phyloP scores from a whole-genome alignment of 495 filamentous ascomycete species.

The Trichoderma reesei region DNA sequence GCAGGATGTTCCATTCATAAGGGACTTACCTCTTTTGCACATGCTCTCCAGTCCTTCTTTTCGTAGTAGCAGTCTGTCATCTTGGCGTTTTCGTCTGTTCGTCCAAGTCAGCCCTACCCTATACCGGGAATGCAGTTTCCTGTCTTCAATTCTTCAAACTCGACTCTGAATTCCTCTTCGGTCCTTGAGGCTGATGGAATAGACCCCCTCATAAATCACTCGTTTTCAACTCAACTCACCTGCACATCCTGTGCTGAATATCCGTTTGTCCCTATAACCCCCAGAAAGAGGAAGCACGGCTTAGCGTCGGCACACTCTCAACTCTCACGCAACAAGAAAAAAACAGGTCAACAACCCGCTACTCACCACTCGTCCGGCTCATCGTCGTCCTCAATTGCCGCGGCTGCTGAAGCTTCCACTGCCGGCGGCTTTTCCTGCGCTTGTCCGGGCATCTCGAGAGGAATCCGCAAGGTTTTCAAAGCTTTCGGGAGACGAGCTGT shows the following conservation, averaged over 20 bases:
- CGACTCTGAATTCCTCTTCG: no score
- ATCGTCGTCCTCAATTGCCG: constrained; percentile 51
- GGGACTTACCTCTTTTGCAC: constrained; percentile 83
- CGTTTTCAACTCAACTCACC: constrained; percentile 39
- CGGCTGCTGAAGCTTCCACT: neutral
- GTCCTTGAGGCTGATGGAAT: neutral
- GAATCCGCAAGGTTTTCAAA: neutral
- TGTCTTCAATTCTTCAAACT: no score
- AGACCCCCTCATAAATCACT: neutral
- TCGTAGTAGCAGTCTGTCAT: constrained; percentile 94
- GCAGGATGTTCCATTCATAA: no score
- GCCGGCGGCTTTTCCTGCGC: neutral
- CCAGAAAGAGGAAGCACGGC: neutral
- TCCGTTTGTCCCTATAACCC: constrained; percentile 67
- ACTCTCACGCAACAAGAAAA: no score
- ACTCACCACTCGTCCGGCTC: constrained; percentile 76
- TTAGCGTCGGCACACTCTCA: neutral
- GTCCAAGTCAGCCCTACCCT: neutral
- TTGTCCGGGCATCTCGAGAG: neutral
- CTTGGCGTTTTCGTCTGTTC: constrained; percentile 71
- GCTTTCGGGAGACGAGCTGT: no score
- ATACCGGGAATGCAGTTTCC: no score
- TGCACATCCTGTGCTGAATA: constrained; percentile 92
- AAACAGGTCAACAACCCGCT: neutral
- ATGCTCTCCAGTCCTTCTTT: constrained; percentile 92